Evolutionary conservation across 2,329 filamentous ascomycete genomes (phyloP).

Genomic region (Fusarium xylarioides): DNA sequence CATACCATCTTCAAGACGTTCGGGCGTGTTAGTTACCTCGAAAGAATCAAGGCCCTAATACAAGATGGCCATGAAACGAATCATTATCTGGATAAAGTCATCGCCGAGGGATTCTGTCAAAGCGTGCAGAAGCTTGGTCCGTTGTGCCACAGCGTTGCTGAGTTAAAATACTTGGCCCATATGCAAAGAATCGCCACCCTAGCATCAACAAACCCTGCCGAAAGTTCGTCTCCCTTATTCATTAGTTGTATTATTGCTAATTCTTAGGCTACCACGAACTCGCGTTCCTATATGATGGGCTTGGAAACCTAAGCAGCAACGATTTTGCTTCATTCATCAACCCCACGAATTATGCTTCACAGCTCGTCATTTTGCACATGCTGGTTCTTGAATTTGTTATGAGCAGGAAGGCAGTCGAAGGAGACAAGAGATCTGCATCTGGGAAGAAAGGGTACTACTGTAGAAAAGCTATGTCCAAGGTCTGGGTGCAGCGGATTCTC

Average conservation of each 20-base stretch:
- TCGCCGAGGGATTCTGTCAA: conserved; percentile 42
- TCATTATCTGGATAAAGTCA: conserved; percentile 18
- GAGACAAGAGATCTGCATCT: not conserved
- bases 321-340: conserved; percentile 48
- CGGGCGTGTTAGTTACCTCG: conserved; percentile 41
- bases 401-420: conserved; percentile 32
- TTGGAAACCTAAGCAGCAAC: conserved; percentile 41
- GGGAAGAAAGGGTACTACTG: conserved; percentile 29
- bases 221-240: conserved; percentile 38
- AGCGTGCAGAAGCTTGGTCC: conserved; percentile 44
- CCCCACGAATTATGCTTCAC: conserved; percentile 44
- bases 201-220: conserved; percentile 37
- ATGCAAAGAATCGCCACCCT: conserved; percentile 44
- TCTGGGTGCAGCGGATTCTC: conserved; percentile 52
- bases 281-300: conserved; percentile 42
- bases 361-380: conserved; percentile 51
- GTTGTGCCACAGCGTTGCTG: conserved; percentile 45
- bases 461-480: conserved; percentile 44
- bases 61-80: conserved; percentile 2
- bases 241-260: not conserved
- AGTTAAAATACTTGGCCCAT: conserved; percentile 44
- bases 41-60: conserved; percentile 39
- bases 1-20: conserved; percentile 41
- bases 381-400: conserved; percentile 47
- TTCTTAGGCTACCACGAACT: conserved; percentile 39